phyloP scores from a whole-genome alignment of 1,284 basidiomycete genomes.

The Polyporus tsugae region DNA sequence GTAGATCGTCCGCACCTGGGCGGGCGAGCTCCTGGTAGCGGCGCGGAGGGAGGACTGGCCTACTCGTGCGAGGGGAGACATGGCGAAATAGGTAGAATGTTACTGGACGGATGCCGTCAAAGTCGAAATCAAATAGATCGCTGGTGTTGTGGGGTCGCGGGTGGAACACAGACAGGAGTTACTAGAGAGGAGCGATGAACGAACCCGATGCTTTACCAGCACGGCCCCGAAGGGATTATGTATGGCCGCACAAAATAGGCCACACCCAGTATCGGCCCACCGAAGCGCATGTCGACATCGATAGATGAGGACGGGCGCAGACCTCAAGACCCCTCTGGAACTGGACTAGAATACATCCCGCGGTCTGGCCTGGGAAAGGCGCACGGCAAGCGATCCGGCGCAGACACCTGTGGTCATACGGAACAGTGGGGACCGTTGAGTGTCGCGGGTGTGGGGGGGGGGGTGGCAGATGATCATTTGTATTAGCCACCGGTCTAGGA shows the following conservation, averaged over 20 bases:
- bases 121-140: background rate
- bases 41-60: conserved; percentile 26
- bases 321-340: conserved; percentile 27
- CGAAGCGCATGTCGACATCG: conserved; percentile 7
- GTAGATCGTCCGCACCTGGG: conserved; percentile 27
- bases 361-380: conserved; percentile 27
- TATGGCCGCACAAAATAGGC: conserved; percentile 14
- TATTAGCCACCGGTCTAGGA: conserved; percentile 22
- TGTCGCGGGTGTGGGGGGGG: conserved; percentile 2
- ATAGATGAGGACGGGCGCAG: conserved; percentile 3
- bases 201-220: background rate
- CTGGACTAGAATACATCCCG: conserved; percentile 27
- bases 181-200: background rate
- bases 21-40: conserved; percentile 15
- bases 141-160: background rate
- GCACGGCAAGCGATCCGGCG: conserved; percentile 10
- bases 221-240: conserved; percentile 18
- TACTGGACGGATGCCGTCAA: background rate
- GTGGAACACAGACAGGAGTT: background rate
- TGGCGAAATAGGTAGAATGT: conserved; percentile 12
- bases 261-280: conserved; percentile 20
- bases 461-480: conserved; percentile 29
- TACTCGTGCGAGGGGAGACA: conserved; percentile 30
- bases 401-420: background rate
- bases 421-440: conserved; percentile 5